Percentiles rank a stretch among this genome's conserved stretches.
phyloP scores from a whole-genome alignment of 768 basidiomycete genomes.

The Lactarius sp. region DNA sequence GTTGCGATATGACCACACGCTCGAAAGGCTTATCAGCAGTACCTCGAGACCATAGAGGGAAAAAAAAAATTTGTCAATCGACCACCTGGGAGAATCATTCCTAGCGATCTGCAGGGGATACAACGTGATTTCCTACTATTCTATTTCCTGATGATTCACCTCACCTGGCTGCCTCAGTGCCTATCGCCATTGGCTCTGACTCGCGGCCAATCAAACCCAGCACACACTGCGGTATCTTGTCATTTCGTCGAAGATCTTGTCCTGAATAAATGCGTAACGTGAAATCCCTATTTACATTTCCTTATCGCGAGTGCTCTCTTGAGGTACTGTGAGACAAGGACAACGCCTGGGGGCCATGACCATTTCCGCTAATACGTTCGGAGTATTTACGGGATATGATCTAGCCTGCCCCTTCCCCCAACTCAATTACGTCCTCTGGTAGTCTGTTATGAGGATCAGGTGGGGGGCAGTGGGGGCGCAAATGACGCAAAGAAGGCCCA shows the following conservation, averaged over 20 bases:
- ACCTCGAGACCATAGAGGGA: too few relatives aligned
- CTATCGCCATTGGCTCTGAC: too few relatives aligned
- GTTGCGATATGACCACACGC: too few relatives aligned
- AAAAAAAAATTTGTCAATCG: background rate
- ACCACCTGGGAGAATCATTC: background rate
- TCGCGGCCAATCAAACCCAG: background rate
- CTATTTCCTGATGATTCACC: background rate
- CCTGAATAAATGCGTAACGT: background rate
- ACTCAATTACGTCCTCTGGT: constrained; percentile 7
- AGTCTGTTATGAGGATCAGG: background rate
- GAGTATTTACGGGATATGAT: constrained; percentile 1
- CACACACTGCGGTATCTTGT: background rate
- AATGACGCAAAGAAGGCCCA: constrained; percentile 11
- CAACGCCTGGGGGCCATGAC: background rate
- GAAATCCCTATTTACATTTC: background rate
- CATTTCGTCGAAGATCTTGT: background rate
- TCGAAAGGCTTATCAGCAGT: background rate
- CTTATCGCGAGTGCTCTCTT: constrained; percentile 16
- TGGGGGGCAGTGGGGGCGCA: constrained; percentile 4
- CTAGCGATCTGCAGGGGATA: background rate
- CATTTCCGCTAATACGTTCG: background rate
- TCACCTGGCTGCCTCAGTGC: too few relatives aligned
- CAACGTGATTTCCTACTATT: background rate
- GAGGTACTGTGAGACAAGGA: background rate
- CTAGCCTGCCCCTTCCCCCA: background rate